Evolutionary conservation across 805 yeast genomes (phyloP).

Genomic region (Teunomyces lycoperdinae): DNA sequence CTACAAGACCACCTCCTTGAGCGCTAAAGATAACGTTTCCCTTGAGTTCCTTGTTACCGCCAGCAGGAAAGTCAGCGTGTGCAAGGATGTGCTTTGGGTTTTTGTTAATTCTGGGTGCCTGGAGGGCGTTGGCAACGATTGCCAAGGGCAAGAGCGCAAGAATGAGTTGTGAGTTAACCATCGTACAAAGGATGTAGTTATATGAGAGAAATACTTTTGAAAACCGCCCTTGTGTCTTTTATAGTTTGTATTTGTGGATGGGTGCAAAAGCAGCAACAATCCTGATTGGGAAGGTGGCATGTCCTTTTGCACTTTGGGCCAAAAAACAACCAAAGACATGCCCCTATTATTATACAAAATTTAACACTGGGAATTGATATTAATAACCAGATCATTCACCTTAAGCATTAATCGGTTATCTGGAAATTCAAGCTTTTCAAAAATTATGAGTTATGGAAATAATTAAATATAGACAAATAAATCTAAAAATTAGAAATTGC

Average conservation of each 20-base stretch:
- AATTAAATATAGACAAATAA: too few species aligned
- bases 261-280: not conserved
- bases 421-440: too few species aligned
- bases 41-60: conserved; percentile 29
- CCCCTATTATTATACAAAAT: too few species aligned
- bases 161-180: conserved; percentile 2
- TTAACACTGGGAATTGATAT: too few species aligned
- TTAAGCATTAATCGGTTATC: too few species aligned
- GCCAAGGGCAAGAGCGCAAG: conserved; percentile 1
- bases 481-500: too few species aligned
- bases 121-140: conserved; percentile 22
- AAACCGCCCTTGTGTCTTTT: not conserved
- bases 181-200: not conserved
- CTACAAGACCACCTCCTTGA: conserved; percentile 54
- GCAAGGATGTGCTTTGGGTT: conserved; percentile 53
- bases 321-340: not conserved
- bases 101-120: conserved; percentile 50
- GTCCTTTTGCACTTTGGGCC: too few species aligned
- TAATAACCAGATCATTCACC: too few species aligned
- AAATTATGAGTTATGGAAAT: too few species aligned
- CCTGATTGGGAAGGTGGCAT: not conserved
- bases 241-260: conserved; percentile 2
- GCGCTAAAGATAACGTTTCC: conserved; percentile 57
- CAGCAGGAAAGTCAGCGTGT: conserved; percentile 54
- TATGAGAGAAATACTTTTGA: not conserved